phyloP scores from a whole-genome alignment of 331 rosid species.

The Phaseolus coccineus region DNA sequence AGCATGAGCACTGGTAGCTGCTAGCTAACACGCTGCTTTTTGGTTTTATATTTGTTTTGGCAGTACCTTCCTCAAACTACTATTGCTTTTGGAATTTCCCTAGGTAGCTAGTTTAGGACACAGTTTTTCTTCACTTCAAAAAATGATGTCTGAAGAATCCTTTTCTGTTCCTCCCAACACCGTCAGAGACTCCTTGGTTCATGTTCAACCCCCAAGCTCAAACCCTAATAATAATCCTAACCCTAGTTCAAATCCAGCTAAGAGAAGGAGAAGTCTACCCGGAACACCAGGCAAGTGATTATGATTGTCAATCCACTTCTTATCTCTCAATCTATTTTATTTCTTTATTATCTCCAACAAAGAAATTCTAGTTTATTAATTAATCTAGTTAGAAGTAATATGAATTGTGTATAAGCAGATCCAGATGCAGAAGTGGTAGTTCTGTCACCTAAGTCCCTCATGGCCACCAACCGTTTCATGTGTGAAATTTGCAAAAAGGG shows the following conservation, averaged over 20 bases:
- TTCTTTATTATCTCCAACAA: neutral
- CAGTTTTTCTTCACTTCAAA: constrained; percentile 35
- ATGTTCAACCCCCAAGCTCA: constrained; percentile 46
- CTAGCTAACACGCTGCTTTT: constrained; percentile 20
- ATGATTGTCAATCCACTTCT: neutral
- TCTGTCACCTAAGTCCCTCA: constrained; percentile 86
- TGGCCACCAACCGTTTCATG: constrained; percentile 85
- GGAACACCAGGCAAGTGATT: constrained; percentile 88
- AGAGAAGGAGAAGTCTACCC: constrained; percentile 82
- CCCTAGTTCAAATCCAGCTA: constrained; percentile 62
- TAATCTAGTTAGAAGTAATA: neutral
- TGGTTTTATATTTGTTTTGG: constrained; percentile 45
- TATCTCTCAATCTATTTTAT: neutral
- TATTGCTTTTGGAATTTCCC: constrained; percentile 40
- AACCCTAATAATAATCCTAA: constrained; percentile 55
- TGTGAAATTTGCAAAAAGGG: constrained; percentile 96
- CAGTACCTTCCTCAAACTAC: constrained; percentile 36
- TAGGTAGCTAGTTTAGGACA: constrained; percentile 52
- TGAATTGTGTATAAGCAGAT: constrained; percentile 56
- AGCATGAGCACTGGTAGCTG: constrained; percentile 15
- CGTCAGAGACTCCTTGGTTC: constrained; percentile 47
- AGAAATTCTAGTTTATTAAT: neutral
- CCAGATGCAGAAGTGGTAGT: constrained; percentile 94
- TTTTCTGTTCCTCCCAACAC: constrained; percentile 62
- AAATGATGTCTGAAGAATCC: constrained; percentile 68